Evolutionary conservation across 139 green algal genomes (phyloP).

Genomic region (Spirogloea muscicola): DNA sequence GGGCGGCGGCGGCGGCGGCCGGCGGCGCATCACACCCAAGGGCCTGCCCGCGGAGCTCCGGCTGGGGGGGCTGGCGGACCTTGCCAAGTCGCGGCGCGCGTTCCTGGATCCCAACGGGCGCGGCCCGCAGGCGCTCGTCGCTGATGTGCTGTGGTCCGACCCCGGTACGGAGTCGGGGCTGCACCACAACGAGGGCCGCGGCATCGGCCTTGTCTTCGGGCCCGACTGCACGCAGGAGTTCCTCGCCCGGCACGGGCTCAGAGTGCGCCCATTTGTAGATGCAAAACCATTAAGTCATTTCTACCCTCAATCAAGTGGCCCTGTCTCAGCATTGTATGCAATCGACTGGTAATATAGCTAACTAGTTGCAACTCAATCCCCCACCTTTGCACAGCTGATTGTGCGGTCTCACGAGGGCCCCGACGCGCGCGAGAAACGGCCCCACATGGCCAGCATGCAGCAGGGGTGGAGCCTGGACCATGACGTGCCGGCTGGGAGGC

Average conservation of each 20-base stretch:
- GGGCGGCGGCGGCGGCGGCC: not conserved
- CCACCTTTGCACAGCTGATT: conserved; percentile 61
- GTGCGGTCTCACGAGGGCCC: conserved; percentile 83
- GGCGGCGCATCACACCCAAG: not conserved
- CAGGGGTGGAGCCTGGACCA: conserved; percentile 83
- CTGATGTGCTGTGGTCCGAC: conserved; percentile 91
- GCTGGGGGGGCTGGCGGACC: conserved; percentile 67
- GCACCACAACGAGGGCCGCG: conserved; percentile 67
- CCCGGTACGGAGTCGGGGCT: conserved; percentile 65
- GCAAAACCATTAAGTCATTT: too few species aligned
- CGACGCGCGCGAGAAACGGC: conserved; percentile 74
- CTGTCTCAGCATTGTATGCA: too few species aligned
- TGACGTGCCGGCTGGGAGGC: conserved; percentile 54
- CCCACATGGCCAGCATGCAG: conserved; percentile 64
- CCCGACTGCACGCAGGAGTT: conserved; percentile 67
- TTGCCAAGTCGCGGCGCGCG: conserved; percentile 67
- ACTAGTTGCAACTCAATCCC: too few species aligned
- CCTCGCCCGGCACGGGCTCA: conserved; percentile 17
- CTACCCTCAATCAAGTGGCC: too few species aligned
- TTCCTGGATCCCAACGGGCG: conserved; percentile 36
- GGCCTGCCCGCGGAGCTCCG: conserved; percentile 26
- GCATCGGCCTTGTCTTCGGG: conserved; percentile 86
- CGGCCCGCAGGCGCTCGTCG: not conserved
- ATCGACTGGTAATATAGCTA: too few species aligned
- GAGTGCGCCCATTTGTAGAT: too few species aligned